A percentile compares a stretch with the other conserved stretches of the same genome.
phyloP scores from a whole-genome alignment of 352 stramenopile genomes.

The Albugo candida region DNA sequence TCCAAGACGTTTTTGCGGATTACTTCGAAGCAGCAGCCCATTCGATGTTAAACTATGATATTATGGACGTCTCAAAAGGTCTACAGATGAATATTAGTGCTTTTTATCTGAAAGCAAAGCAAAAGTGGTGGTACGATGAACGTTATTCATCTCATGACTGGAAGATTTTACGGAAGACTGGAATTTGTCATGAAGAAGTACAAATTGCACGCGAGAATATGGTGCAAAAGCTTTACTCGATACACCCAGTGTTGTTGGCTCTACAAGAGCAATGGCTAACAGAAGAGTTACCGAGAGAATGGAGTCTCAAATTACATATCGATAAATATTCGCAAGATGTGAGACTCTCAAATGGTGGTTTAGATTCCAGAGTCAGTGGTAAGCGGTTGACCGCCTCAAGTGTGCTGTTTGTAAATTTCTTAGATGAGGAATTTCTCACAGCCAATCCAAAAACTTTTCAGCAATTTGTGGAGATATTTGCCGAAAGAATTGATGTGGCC shows the following conservation, averaged over 20 bases:
- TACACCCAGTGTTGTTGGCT: slow-evolving; percentile 68
- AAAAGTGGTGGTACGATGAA: slow-evolving; percentile 76
- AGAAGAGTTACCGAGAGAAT: slow-evolving; percentile 45
- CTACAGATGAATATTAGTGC: slow-evolving; percentile 68
- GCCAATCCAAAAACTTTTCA: slow-evolving; percentile 58
- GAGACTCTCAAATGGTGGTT: too few species aligned
- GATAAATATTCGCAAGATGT: not conserved
- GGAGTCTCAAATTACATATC: slow-evolving; percentile 30
- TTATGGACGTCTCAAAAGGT: slow-evolving; percentile 52
- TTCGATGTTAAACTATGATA: slow-evolving; percentile 76
- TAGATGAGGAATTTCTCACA: slow-evolving; percentile 33
- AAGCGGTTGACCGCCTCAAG: slow-evolving; percentile 23
- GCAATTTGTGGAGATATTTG: slow-evolving; percentile 74
- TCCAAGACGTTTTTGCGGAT: slow-evolving; percentile 52
- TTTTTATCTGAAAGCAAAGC: slow-evolving; percentile 48
- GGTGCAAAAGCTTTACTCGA: slow-evolving; percentile 19
- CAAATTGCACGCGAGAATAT: not conserved
- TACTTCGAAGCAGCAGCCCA: slow-evolving; percentile 63
- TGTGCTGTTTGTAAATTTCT: slow-evolving; percentile 74
- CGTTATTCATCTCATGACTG: slow-evolving; percentile 50
- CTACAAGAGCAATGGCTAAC: slow-evolving; percentile 78
- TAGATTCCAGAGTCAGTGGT: not conserved
- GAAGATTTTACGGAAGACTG: slow-evolving; percentile 63
- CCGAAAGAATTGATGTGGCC: slow-evolving; percentile 52
- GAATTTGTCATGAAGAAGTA: slow-evolving; percentile 28